phyloP scores from a whole-genome alignment of 2,329 filamentous ascomycete species.

The Lachnellula hyalina region DNA sequence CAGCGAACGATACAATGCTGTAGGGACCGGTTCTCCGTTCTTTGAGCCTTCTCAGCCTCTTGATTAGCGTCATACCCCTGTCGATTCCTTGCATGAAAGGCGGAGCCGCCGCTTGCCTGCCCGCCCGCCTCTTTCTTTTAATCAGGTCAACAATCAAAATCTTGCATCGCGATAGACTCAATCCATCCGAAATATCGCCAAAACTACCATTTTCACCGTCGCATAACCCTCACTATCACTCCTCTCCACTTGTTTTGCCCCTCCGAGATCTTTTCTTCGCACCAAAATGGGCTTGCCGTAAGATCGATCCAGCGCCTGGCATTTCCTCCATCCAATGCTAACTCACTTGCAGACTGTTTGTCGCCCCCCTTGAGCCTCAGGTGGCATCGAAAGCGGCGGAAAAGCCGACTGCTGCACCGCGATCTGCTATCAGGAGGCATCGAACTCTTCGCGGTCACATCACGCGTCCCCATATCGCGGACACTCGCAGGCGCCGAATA shows the following conservation, averaged over 20 bases:
- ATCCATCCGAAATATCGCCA: slow-evolving; percentile 13
- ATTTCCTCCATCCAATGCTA: slow-evolving; percentile 15
- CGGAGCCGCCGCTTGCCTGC: background rate
- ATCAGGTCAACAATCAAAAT: slow-evolving; percentile 7
- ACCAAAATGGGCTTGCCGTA: slow-evolving; percentile 31
- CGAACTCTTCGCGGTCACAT: slow-evolving; percentile 17
- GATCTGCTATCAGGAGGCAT: slow-evolving; percentile 30
- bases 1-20: too few species aligned
- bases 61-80: background rate
- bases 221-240: slow-evolving; percentile 4
- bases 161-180: slow-evolving; percentile 11
- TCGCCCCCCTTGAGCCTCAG: slow-evolving; percentile 28
- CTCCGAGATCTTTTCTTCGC: slow-evolving; percentile 1
- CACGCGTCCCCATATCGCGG: slow-evolving; percentile 13
- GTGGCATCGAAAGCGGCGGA: slow-evolving; percentile 24
- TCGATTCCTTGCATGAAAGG: background rate
- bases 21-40: too few species aligned
- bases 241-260: background rate
- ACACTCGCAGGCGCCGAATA: slow-evolving; percentile 21
- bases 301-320: slow-evolving; percentile 19
- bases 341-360: slow-evolving; percentile 27
- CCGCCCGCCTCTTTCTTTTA: too few species aligned
- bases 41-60: slow-evolving; percentile 3
- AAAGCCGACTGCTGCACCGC: slow-evolving; percentile 23
- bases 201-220: slow-evolving; percentile 15